These are phyloP conservation scores for Cardamine occulta DNA, from an alignment of 345 rosid species.

Conservation along the genomic window DNA sequence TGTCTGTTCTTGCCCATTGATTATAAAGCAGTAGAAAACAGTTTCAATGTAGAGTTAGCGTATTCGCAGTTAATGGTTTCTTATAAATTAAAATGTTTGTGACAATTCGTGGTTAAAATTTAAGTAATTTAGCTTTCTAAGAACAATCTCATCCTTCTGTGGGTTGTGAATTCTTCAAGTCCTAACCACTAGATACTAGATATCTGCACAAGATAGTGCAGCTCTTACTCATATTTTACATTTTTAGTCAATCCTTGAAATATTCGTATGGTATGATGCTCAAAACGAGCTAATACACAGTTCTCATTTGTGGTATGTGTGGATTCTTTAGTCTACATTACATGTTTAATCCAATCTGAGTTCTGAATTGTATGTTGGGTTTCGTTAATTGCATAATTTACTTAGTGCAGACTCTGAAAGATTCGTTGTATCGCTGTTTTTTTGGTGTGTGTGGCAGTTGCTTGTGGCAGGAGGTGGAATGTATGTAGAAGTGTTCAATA, in stretches of 20 bases:
- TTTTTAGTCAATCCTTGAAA: neutral
- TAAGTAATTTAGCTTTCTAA: neutral
- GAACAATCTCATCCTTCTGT: conserved; percentile 4
- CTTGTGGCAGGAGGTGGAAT: conserved; percentile 99
- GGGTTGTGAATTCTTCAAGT: neutral
- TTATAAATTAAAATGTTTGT: neutral
- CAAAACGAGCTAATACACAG: neutral
- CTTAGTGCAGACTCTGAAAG: neutral
- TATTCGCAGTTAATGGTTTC: neutral
- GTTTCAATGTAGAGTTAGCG: conserved; percentile 9
- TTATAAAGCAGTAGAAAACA: neutral
- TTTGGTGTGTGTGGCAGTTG: conserved; percentile 49
- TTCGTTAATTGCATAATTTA: neutral
- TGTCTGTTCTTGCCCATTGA: conserved; percentile 1
- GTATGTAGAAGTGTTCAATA: conserved; percentile 93
- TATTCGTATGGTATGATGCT: neutral
- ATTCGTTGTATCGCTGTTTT: neutral
- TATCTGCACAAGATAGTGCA: conserved; percentile 15
- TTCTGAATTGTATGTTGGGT: neutral
- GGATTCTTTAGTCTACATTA: neutral
- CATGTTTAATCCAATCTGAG: neutral
- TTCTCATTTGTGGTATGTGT: neutral
- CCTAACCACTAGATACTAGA: neutral
- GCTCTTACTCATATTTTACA: neutral
- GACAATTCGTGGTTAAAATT: neutral